Evolutionary conservation across 83 land plant species (phyloP).

Genomic region (Picea engelmannii): DNA sequence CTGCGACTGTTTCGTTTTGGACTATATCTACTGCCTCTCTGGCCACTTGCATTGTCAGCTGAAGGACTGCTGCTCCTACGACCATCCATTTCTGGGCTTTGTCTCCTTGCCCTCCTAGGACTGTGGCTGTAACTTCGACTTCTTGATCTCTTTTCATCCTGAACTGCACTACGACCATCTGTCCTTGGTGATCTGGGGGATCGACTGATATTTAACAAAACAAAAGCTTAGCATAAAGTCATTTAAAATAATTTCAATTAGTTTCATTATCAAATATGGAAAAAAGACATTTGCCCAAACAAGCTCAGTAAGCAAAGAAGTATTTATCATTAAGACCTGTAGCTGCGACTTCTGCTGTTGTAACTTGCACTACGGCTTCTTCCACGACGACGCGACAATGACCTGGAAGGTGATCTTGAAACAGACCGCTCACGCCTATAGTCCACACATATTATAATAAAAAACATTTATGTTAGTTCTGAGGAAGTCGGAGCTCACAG

Average conservation of each 20-base stretch:
- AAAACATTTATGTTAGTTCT: not conserved
- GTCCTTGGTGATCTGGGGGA: conserved; percentile 52
- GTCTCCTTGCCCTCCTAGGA: conserved; percentile 28
- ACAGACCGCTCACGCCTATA: conserved; percentile 49
- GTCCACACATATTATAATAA: conserved; percentile 3
- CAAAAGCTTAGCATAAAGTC: not conserved
- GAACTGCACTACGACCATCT: conserved; percentile 32
- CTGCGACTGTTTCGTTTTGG: conserved; percentile 38
- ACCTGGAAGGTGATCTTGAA: conserved; percentile 62
- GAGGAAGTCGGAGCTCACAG: not conserved
- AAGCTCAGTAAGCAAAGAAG: not conserved
- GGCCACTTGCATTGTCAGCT: conserved; percentile 38
- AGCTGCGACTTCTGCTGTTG: conserved; percentile 70
- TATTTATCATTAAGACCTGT: conserved; percentile 43
- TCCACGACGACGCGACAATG: conserved; percentile 65
- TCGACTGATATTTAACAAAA: conserved; percentile 28
- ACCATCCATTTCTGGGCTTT: conserved; percentile 31
- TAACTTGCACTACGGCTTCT: conserved; percentile 53
- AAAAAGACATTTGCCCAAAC: not conserved
- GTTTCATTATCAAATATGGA: not conserved
- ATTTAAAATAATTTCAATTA: not conserved
- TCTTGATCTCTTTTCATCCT: conserved; percentile 32
- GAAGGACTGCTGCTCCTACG: conserved; percentile 47
- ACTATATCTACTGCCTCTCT: conserved; percentile 26
- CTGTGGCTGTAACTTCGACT: conserved; percentile 43